Evolutionary conservation across 176 grass and related monocot genomes (phyloP).

Genomic region (Cenchrus americanus): DNA sequence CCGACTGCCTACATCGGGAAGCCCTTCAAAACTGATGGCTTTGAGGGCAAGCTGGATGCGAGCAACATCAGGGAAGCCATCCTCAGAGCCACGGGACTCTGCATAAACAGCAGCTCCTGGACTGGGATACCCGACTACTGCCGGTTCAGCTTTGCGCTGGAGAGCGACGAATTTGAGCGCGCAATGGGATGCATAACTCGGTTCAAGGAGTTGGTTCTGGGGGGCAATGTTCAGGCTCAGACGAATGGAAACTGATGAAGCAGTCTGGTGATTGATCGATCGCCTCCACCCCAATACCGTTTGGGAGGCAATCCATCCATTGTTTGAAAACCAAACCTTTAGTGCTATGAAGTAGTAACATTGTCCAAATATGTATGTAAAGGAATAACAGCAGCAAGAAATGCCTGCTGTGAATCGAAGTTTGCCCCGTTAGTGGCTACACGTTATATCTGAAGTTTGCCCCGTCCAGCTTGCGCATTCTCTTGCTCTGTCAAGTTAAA

Average conservation of each 20-base stretch:
- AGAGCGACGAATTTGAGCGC: conserved; percentile 59
- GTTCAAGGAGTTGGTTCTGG: conserved; percentile 73
- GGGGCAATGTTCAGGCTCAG: background rate
- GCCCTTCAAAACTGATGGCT: conserved; percentile 53
- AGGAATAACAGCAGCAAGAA: background rate
- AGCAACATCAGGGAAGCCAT: conserved; percentile 79
- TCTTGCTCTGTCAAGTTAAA: background rate
- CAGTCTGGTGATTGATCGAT: background rate
- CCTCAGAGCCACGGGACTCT: conserved; percentile 70
- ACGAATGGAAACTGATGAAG: conserved; percentile 28
- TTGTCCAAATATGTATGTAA: background rate
- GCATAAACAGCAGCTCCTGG: conserved; percentile 91
- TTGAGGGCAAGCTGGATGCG: conserved; percentile 55
- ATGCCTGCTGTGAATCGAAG: background rate
- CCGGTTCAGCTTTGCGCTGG: conserved; percentile 86
- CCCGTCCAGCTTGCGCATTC: background rate
- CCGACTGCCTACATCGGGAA: conserved; percentile 72
- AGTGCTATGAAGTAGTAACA: background rate
- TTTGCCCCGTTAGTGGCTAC: background rate
- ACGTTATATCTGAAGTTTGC: background rate
- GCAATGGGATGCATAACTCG: conserved; percentile 58
- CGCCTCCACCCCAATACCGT: background rate
- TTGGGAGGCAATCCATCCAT: conserved; percentile 25
- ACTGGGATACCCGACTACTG: conserved; percentile 71
- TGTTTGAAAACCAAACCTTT: conserved; percentile 10